Base-by-base conservation (phyloP, 176 grass and related monocot species). In the Juncus inflexus region DNA sequence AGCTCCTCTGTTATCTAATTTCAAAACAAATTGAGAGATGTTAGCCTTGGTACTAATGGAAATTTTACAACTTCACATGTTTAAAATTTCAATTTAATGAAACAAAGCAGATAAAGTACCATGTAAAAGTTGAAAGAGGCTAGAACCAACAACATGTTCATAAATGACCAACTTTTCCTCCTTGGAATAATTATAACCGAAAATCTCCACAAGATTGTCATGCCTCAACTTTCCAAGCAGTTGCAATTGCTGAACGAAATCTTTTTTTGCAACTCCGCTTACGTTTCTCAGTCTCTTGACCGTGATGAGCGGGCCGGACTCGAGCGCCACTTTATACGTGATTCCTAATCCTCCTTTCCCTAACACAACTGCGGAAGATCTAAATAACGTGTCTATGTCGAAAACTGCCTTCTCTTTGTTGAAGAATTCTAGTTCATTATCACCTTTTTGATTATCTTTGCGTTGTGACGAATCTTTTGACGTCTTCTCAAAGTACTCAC, bases 211-310 rank as follows among this genome's bases (percentile, higher is more conserved):
- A 61, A 99, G 69, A 81, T 99, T 92, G 45, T 92, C 88, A 55
- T 92, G 94, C 60, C 65, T 80, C 36, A 92, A 79, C 76, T 78
- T 91, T 65, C 94, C 83, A 7, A 99, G 80, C 43, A 99, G 49
- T 64, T 86, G 80, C 75, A 92, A 77, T 74, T 83, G 90, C 75
- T 99, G 85, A 4, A 47, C 35, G 74, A 99, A 92, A 55, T 84
- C 94, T 78, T 66, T 79, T 63, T 86, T 82, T 6, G 74, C 47
- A 66, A 89, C 80, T 41, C 59, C 75, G 12, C 74, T 52, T 81
- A 86, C 80, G 74, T 86, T 92, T 64, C 85, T 84, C 63, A 92
- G 71, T 74, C 88, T 87, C 88, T 99, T 99, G 57, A 92, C 94
- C 1, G 81, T 74, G 19, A 89, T 67, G 4, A 76, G 77, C 42